Conservation (phyloP, 1,284 basidiomycete species). For the Malassezia globosa region DNA sequence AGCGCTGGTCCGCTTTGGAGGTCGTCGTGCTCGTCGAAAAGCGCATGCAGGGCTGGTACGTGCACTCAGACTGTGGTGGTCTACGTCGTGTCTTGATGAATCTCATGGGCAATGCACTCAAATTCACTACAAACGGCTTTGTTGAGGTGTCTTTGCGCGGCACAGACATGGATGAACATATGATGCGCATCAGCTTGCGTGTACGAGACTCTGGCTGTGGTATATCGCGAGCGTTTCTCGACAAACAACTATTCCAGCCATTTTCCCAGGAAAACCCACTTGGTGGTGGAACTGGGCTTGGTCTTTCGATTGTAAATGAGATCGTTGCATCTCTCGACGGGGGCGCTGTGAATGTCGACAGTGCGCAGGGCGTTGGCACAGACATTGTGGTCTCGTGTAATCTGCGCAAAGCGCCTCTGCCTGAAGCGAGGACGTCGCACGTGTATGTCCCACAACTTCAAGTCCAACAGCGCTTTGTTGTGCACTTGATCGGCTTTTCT, state of each 20-base stretch:
- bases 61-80: slow-evolving; percentile 82
- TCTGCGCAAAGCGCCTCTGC: slow-evolving; percentile 49
- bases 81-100: slow-evolving; percentile 89
- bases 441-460: slow-evolving; percentile 50
- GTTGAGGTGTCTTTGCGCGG: slow-evolving; percentile 66
- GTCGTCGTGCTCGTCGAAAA: slow-evolving; percentile 76
- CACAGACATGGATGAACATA: slow-evolving; percentile 56
- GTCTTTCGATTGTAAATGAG: slow-evolving; percentile 91
- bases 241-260: slow-evolving; percentile 91
- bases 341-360: slow-evolving; percentile 74
- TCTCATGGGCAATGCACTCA: slow-evolving; percentile 79
- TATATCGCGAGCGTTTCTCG: slow-evolving; percentile 24
- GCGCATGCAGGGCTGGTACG: slow-evolving; percentile 65
- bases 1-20: slow-evolving; percentile 55
- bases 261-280: slow-evolving; percentile 81
- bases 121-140: slow-evolving; percentile 76
- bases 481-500: slow-evolving; percentile 63
- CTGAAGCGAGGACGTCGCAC: not conserved
- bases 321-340: slow-evolving; percentile 76
- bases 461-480: slow-evolving; percentile 50
- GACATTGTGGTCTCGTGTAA: slow-evolving; percentile 80
- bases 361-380: slow-evolving; percentile 77
- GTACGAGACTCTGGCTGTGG: slow-evolving; percentile 83
- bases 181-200: not conserved
- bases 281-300: slow-evolving; percentile 84